Conservation (phyloP, 139 green algal species). For the Coccomyxa sp. region DNA sequence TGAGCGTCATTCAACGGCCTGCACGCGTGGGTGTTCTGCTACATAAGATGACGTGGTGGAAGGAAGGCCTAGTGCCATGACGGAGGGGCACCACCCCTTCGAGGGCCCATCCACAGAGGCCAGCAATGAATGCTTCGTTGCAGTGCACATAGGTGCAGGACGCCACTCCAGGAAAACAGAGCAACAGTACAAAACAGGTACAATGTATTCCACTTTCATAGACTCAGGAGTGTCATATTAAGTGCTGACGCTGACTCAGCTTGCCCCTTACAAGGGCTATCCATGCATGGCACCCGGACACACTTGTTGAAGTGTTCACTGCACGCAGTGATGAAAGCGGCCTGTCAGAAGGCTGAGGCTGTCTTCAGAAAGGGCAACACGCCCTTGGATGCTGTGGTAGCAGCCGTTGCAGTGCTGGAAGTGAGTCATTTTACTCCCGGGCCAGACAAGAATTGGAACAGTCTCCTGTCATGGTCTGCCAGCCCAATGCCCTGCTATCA, state of each 20-base stretch:
- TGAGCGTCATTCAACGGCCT: not conserved
- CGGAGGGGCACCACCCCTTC: too few species aligned
- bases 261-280: not conserved
- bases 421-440: too few species aligned
- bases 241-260: too few species aligned
- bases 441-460: too few species aligned
- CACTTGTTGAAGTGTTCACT: too few species aligned
- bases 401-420: not conserved
- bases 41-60: not conserved
- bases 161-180: slow-evolving; percentile 45
- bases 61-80: not conserved
- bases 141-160: slow-evolving; percentile 71
- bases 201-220: not conserved
- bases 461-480: not conserved
- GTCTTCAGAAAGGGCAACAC: not conserved
- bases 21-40: not conserved
- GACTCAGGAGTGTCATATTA: too few species aligned
- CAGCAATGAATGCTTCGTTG: slow-evolving; percentile 39
- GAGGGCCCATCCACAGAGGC: not conserved
- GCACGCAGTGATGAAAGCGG: not conserved
- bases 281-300: not conserved
- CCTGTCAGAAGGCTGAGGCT: not conserved
- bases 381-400: not conserved
- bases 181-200: slow-evolving; percentile 41
- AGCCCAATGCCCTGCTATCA: too few species aligned